Percentiles rank a stretch among this genome's conserved stretches.
These are phyloP conservation scores for Panaeolus papilionaceus DNA, from an alignment of 768 basidiomycete genomes.

Conservation along the genomic window DNA sequence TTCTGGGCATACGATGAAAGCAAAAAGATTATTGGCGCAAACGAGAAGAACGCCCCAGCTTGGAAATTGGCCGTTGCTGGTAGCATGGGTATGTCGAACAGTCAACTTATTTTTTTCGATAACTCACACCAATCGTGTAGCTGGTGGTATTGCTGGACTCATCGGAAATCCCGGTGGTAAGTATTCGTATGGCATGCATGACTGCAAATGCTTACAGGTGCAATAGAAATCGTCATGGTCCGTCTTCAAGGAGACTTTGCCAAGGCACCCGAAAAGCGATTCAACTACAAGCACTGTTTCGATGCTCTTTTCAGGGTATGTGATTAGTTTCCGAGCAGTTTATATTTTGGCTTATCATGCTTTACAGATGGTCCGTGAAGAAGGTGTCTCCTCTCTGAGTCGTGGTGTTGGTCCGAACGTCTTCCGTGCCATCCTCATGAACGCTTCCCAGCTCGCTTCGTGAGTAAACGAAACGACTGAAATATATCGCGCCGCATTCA, in stretches of 20 bases:
- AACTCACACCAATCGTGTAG: conserved; percentile 40
- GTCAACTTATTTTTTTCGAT: not conserved
- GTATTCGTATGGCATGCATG: conserved; percentile 25
- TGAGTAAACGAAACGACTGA: conserved; percentile 42
- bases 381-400: conserved; percentile 75
- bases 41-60: conserved; percentile 68
- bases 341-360: not conserved
- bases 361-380: conserved; percentile 83
- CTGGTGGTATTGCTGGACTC: conserved; percentile 85
- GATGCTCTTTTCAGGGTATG: conserved; percentile 87
- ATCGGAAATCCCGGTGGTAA: conserved; percentile 89
- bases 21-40: conserved; percentile 80
- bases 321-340: conserved; percentile 20
- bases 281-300: conserved; percentile 90
- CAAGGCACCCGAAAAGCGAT: conserved; percentile 85
- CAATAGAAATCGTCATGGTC: conserved; percentile 83
- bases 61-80: conserved; percentile 86
- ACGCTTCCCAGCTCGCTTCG: conserved; percentile 91
- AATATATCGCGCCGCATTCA: not conserved
- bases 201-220: not conserved
- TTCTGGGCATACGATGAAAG: conserved; percentile 96
- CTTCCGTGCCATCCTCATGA: conserved; percentile 88
- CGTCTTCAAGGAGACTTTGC: conserved; percentile 92
- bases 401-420: conserved; percentile 88
- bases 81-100: conserved; percentile 69